These are phyloP conservation scores for Amborella trichopoda DNA, from an alignment of 164 flowering plant genomes.

Conservation along the genomic window DNA sequence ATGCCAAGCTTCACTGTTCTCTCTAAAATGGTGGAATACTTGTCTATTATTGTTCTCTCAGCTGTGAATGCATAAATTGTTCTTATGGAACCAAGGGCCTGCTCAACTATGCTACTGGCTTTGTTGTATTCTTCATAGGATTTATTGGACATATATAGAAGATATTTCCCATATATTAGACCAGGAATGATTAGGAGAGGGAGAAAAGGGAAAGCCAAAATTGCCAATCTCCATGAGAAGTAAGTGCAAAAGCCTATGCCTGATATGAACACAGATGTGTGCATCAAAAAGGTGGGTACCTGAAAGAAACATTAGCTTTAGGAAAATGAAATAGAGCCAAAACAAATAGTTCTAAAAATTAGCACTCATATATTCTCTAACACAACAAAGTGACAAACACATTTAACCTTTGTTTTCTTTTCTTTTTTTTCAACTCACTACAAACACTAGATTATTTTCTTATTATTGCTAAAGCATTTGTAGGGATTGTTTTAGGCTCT, in stretches of 20 bases:
- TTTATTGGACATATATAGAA: conserved; percentile 39
- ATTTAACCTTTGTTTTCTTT: no score
- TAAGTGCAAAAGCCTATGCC: conserved; percentile 64
- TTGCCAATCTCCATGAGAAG: conserved; percentile 78
- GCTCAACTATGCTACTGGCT: conserved; percentile 67
- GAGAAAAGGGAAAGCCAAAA: conserved; percentile 62
- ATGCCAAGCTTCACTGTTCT: conserved; percentile 53
- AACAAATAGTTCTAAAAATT: no score
- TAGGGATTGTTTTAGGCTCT: no score
- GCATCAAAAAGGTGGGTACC: conserved; percentile 77
- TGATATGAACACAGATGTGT: conserved; percentile 58
- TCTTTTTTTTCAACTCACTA: no score
- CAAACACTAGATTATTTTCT: no score
- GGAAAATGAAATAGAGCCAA: no score
- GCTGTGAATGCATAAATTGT: conserved; percentile 76
- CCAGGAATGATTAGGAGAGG: conserved; percentile 72
- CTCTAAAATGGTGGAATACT: conserved; percentile 38
- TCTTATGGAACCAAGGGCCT: conserved; percentile 72
- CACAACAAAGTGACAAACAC: no score
- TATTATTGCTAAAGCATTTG: no score
- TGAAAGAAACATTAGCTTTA: conserved; percentile 14
- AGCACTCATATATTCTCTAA: no score
- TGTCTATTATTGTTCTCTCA: conserved; percentile 42
- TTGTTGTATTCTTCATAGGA: conserved; percentile 47
- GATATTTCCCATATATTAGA: conserved; percentile 65